These are phyloP conservation scores for Scedosporium boydii DNA, from an alignment of 2,329 filamentous ascomycete genomes.

Conservation along the genomic window DNA sequence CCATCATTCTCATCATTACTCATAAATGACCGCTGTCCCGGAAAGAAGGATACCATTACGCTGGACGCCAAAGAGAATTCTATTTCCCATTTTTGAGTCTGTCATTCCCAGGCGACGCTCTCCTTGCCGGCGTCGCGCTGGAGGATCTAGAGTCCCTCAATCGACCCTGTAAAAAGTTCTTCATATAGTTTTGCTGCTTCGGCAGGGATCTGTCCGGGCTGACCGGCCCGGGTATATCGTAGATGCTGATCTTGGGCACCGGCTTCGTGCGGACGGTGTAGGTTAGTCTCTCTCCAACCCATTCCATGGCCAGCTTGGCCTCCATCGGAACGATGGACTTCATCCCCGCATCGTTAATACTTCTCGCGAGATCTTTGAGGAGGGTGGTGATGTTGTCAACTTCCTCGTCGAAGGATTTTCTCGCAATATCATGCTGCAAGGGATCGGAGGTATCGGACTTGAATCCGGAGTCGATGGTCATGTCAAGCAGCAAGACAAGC, in stretches of 20 bases:
- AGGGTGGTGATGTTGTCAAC: slow-evolving; percentile 57
- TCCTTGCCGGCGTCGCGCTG: background rate
- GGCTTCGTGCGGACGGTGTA: slow-evolving; percentile 60
- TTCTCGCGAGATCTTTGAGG: slow-evolving; percentile 47
- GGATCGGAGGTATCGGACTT: slow-evolving; percentile 17
- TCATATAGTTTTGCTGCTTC: slow-evolving; percentile 40
- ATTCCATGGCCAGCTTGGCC: slow-evolving; percentile 66
- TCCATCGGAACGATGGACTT: slow-evolving; percentile 64
- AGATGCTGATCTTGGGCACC: slow-evolving; percentile 42
- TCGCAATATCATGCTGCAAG: slow-evolving; percentile 12
- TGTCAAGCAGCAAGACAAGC: slow-evolving; percentile 59
- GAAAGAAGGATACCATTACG: background rate
- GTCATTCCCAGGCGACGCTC: background rate
- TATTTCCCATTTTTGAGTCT: background rate
- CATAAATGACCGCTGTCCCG: background rate
- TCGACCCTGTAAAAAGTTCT: slow-evolving; percentile 30
- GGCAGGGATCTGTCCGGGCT: slow-evolving; percentile 28
- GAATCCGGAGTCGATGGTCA: slow-evolving; percentile 58
- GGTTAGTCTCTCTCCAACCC: slow-evolving; percentile 62
- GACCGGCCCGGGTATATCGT: slow-evolving; percentile 24
- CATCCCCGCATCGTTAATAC: slow-evolving; percentile 67
- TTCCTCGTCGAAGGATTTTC: slow-evolving; percentile 53
- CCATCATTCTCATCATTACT: background rate
- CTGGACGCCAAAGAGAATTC: background rate
- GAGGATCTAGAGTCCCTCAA: background rate